Evolutionary conservation across 805 yeast genomes (phyloP).

Genomic region (Lachancea fermentati): DNA sequence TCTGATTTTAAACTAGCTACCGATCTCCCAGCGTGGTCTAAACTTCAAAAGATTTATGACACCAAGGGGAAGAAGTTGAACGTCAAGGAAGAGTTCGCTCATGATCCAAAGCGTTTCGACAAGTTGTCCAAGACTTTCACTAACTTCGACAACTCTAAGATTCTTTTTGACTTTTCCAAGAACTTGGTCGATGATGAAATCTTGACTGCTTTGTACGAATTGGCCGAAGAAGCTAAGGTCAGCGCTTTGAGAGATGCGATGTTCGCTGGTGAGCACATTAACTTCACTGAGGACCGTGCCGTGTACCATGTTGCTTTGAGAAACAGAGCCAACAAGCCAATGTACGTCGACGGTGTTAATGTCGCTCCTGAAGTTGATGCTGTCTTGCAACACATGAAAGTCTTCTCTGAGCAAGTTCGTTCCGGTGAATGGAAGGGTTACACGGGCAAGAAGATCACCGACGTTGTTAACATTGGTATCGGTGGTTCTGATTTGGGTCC

Average conservation of each 20-base stretch:
- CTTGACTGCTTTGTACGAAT: slow-evolving; percentile 55
- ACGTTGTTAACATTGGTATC: slow-evolving; percentile 95
- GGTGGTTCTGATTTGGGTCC: slow-evolving; percentile 99
- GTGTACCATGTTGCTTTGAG: slow-evolving; percentile 96
- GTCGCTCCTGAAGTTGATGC: slow-evolving; percentile 89
- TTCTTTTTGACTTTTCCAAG: slow-evolving; percentile 92
- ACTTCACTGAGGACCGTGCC: slow-evolving; percentile 93
- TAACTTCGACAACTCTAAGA: slow-evolving; percentile 83
- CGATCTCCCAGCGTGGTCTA: slow-evolving; percentile 80
- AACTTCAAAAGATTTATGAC: slow-evolving; percentile 66
- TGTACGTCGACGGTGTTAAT: slow-evolving; percentile 85
- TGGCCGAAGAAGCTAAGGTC: slow-evolving; percentile 88
- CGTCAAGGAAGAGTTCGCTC: slow-evolving; percentile 70
- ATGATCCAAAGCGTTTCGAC: slow-evolving; percentile 68
- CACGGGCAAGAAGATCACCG: slow-evolving; percentile 90
- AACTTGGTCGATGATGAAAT: slow-evolving; percentile 87
- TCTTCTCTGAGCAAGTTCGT: slow-evolving; percentile 84
- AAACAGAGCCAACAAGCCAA: slow-evolving; percentile 78
- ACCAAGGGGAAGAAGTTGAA: slow-evolving; percentile 62
- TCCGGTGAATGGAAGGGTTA: slow-evolving; percentile 96
- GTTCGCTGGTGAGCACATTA: slow-evolving; percentile 91
- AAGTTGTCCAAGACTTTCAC: slow-evolving; percentile 72
- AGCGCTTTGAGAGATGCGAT: slow-evolving; percentile 82
- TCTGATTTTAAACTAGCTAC: slow-evolving; percentile 54
- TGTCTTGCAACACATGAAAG: slow-evolving; percentile 94